A percentile compares a stretch with the other conserved stretches of the same genome.
Evolutionary conservation across 2,329 filamentous ascomycete species (phyloP).

Genomic region (Ophiostoma pallidulum): DNA sequence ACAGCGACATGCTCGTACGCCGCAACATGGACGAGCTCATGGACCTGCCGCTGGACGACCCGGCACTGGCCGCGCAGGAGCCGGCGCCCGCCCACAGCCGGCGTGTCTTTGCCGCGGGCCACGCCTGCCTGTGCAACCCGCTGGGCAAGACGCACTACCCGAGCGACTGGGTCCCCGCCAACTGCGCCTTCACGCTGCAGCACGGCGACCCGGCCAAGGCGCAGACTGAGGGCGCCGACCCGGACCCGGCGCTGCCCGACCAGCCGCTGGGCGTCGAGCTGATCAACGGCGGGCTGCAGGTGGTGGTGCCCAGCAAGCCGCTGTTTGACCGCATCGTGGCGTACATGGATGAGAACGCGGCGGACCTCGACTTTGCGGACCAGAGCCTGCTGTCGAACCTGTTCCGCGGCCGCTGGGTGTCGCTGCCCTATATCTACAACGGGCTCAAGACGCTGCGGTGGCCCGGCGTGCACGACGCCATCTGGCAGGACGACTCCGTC

Average conservation of each 20-base stretch:
- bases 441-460: conserved; percentile 49
- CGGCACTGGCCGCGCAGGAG: conserved; percentile 16
- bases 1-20: conserved; percentile 78
- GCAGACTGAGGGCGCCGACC: conserved; percentile 35
- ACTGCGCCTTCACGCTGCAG: conserved; percentile 47
- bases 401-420: conserved; percentile 46
- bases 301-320: conserved; percentile 41
- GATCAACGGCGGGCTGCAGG: conserved; percentile 48
- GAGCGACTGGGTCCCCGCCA: conserved; percentile 49
- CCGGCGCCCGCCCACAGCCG: conserved; percentile 29
- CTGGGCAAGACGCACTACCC: conserved; percentile 72
- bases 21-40: conserved; percentile 90
- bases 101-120: conserved; percentile 70
- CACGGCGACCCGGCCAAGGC: conserved; percentile 33
- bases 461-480: conserved; percentile 40
- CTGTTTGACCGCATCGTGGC: conserved; percentile 42
- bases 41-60: conserved; percentile 53
- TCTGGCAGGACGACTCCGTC: conserved; percentile 49
- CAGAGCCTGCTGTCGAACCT: conserved; percentile 48
- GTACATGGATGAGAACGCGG: conserved; percentile 37
- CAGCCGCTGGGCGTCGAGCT: conserved; percentile 37
- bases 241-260: conserved; percentile 27
- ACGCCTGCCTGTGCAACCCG: conserved; percentile 83
- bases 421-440: conserved; percentile 52
- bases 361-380: conserved; percentile 47